Base-by-base conservation (phyloP, 495 filamentous ascomycete species). In the Trichoderma erinaceum region DNA sequence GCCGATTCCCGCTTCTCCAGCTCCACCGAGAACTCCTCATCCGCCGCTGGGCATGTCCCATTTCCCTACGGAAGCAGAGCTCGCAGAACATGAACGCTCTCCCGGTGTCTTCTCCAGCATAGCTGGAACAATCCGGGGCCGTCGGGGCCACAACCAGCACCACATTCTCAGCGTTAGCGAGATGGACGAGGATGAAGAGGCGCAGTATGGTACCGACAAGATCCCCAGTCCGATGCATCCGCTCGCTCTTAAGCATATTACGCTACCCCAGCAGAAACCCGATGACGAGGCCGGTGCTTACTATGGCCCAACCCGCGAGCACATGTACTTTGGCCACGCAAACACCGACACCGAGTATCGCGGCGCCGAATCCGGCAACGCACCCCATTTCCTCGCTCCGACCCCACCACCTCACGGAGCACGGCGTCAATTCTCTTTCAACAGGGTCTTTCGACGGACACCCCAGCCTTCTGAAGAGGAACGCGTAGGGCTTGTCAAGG, bases 351-450 rank as follows among this genome's bases (percentile, higher is more conserved):
- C 76, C 15, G 75, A 74, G 41, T 82, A 81, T 63, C 70, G 73
- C 23, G 80, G 76, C 41, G 77, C 80, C 38, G 71, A 70, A 7
- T 68, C 73, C 63, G 71, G 67, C 58, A 25, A 35, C 27, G 69
- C 56, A 46, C 56, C 41, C 38, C 80, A 75, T 52, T 66, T 75
- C 66, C 66, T 72, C 0, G 78, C 75, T 16, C 80, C 83, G 13
- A 79, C 79, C 21, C 83, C 86, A 41, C 82, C 87, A 46, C 79
- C 81, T 66, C 86, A 81, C 78, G 82, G 75, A 58, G 80, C 81
- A n/a, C 78, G 77, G 71, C 88, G 95, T 44, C 92, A 97, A 75
- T 98, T 97, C 79, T 93, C 89, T 35, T 98, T 98, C 82, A 89
- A 93, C 72, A 89, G 88, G 69, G 86, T 95, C 64, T 92, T 97